phyloP scores from a whole-genome alignment of 345 rosid genomes.

The Arabis alpina region DNA sequence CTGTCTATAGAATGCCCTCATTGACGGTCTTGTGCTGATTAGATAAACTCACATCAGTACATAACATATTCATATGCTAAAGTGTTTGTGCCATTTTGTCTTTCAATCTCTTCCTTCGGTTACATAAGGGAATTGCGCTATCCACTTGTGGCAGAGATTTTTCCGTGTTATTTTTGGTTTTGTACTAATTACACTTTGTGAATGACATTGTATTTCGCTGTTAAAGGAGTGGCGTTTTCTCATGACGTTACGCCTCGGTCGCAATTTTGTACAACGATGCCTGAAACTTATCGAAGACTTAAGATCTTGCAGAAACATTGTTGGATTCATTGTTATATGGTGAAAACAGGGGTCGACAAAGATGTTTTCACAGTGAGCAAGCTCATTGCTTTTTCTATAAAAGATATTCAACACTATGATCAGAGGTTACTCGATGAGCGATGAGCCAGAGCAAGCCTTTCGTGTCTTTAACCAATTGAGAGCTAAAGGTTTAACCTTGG shows the following conservation, averaged over 20 bases:
- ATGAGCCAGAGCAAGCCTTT: conserved; percentile 55
- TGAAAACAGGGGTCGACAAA: conserved; percentile 58
- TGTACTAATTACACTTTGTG: too few species aligned
- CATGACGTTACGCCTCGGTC: conserved; percentile 35
- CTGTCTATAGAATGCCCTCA: not conserved
- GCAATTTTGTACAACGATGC: conserved; percentile 20
- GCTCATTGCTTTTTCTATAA: conserved; percentile 62
- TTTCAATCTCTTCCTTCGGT: conserved; percentile 39
- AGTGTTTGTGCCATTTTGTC: conserved; percentile 37
- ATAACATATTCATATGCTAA: conserved; percentile 61
- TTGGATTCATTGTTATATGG: conserved; percentile 59
- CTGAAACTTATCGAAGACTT: conserved; percentile 43
- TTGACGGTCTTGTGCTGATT: conserved; percentile 60
- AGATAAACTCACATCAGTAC: conserved; percentile 41
- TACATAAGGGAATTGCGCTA: not conserved
- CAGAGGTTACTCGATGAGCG: conserved; percentile 57
- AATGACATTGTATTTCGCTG: too few species aligned
- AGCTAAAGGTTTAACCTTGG: conserved; percentile 48
- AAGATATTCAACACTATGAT: conserved; percentile 57
- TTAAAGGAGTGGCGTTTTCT: conserved; percentile 1
- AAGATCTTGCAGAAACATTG: conserved; percentile 43
- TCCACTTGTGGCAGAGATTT: too few species aligned
- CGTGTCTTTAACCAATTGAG: conserved; percentile 58
- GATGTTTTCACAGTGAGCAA: conserved; percentile 61
- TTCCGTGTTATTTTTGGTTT: too few species aligned